A percentile compares a stretch with the other conserved stretches of the same genome.
phyloP scores from a whole-genome alignment of 2,329 filamentous ascomycete genomes.

The Nemania sp. region DNA sequence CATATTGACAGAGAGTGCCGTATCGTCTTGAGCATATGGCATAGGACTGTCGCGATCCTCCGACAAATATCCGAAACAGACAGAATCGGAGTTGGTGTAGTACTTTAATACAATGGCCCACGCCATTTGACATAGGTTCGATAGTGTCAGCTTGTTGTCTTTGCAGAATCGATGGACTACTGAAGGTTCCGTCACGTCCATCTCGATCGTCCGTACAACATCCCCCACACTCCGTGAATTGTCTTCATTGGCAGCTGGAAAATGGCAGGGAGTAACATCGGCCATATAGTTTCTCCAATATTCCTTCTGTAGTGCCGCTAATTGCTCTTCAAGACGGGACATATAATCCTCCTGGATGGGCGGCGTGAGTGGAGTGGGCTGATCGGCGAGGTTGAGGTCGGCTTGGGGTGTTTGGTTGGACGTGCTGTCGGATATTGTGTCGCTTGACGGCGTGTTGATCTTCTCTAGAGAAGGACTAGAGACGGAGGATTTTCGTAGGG shows the following conservation, averaged over 20 bases:
- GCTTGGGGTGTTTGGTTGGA: no score
- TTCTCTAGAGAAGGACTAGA: not conserved
- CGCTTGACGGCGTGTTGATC: constrained; percentile 38
- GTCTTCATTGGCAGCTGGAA: not conserved
- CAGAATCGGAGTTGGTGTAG: not conserved
- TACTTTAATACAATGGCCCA: constrained; percentile 14
- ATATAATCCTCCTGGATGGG: constrained; percentile 2
- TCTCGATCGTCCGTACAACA: not conserved
- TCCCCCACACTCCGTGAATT: not conserved
- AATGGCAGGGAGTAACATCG: constrained; percentile 3
- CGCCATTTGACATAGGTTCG: constrained; percentile 4
- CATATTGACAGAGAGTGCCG: constrained; percentile 6
- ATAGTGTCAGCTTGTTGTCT: not conserved
- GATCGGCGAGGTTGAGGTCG: no score
- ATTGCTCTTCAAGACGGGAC: not conserved
- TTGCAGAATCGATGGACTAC: constrained; percentile 8
- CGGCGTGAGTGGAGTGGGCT: no score
- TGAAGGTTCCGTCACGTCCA: not conserved
- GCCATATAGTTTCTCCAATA: constrained; percentile 11
- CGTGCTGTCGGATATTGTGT: constrained; percentile 3
- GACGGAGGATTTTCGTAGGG: not conserved
- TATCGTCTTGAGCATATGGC: not conserved
- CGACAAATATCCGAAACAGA: constrained; percentile 19
- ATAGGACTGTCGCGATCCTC: not conserved
- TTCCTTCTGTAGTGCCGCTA: not conserved